Conservation (phyloP, 306 rosid species). For the Cicer pinnatifidum region DNA sequence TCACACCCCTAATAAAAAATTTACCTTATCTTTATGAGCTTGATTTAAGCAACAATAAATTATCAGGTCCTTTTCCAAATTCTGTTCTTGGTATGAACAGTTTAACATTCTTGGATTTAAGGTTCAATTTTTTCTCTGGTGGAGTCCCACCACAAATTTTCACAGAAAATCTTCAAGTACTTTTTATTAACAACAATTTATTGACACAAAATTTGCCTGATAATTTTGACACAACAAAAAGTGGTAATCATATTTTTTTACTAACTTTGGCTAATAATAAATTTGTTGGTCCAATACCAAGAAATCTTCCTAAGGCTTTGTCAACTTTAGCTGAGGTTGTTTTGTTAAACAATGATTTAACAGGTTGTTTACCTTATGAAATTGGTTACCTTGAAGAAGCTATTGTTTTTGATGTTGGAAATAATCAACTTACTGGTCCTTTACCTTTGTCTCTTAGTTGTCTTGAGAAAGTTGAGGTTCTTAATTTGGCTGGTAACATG, state of each 20-base stretch:
- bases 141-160: conserved; percentile 77
- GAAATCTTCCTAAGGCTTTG: conserved; percentile 59
- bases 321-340: conserved; percentile 65
- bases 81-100: conserved; percentile 61
- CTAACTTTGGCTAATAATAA: conserved; percentile 85
- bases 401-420: conserved; percentile 64
- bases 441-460: conserved; percentile 76
- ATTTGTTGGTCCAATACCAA: conserved; percentile 77
- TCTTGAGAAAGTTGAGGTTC: conserved; percentile 62
- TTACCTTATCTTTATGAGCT: conserved; percentile 80
- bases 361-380: conserved; percentile 85
- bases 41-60: conserved; percentile 78
- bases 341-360: conserved; percentile 65
- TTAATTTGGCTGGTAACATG: conserved; percentile 63
- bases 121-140: conserved; percentile 82
- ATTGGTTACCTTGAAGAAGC: conserved; percentile 68
- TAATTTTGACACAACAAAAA: conserved; percentile 39
- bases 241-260: conserved; percentile 61
- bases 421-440: conserved; percentile 77
- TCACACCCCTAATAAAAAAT: conserved; percentile 59
- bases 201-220: conserved; percentile 68
- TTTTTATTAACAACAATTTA: conserved; percentile 82
- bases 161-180: conserved; percentile 65
- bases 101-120: conserved; percentile 68
- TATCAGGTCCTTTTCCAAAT: conserved; percentile 79